Percentiles rank a stretch among this genome's conserved stretches.
phyloP scores from a whole-genome alignment of 139 green algal genomes.

The Coelastrella sp. region DNA sequence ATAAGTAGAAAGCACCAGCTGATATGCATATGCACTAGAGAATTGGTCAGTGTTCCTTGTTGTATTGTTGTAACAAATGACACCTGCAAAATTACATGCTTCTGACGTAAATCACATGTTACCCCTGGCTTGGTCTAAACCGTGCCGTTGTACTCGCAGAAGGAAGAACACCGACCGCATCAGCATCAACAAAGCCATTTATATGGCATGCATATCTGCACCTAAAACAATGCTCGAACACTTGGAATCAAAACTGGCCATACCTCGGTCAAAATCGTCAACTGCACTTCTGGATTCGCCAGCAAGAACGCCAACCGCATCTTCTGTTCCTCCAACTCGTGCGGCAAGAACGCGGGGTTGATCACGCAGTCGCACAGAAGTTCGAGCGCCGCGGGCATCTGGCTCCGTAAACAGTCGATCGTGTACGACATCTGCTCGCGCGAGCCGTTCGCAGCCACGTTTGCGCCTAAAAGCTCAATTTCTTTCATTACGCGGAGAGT shows the following conservation, averaged over 20 bases:
- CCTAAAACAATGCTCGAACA: background rate
- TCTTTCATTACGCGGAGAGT: conserved; percentile 45
- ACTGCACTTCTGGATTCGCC: conserved; percentile 59
- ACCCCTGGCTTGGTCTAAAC: too few species aligned
- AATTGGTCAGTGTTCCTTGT: too few species aligned
- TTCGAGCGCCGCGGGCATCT: conserved; percentile 88
- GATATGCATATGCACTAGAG: too few species aligned
- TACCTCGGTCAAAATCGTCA: conserved; percentile 67
- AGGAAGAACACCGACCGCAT: background rate
- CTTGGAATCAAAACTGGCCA: background rate
- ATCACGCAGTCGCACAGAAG: conserved; percentile 92
- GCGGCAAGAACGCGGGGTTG: conserved; percentile 73
- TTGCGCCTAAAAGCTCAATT: conserved; percentile 92
- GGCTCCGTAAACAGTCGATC: conserved; percentile 87
- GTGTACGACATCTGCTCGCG: conserved; percentile 94
- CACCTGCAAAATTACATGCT: too few species aligned
- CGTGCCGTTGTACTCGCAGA: too few species aligned
- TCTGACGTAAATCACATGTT: too few species aligned
- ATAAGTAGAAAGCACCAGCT: too few species aligned
- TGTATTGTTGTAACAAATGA: too few species aligned
- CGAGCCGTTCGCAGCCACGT: conserved; percentile 84
- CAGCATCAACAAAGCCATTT: background rate
- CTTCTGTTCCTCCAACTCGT: conserved; percentile 70
- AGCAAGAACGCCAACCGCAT: conserved; percentile 58
- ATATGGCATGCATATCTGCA: background rate